Conservation (phyloP, 129 eudicot genomes). For the Artemisia annua region DNA sequence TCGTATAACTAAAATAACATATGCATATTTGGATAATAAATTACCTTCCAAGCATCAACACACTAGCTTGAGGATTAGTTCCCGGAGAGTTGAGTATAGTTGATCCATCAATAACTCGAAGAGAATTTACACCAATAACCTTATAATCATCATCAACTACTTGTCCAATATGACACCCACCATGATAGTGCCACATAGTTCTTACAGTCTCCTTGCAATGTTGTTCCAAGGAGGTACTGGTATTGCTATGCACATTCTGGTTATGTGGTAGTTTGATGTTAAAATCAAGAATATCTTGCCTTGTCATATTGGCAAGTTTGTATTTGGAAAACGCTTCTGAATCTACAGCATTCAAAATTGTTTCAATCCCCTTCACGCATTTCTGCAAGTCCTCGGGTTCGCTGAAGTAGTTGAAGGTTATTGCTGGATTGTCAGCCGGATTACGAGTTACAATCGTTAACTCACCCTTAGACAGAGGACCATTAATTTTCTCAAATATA, state of each 20-base stretch:
- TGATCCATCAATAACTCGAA: conserved; percentile 38
- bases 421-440: conserved; percentile 49
- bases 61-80: conserved; percentile 93
- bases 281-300: neutral
- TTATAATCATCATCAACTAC: conserved; percentile 71
- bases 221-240: conserved; percentile 24
- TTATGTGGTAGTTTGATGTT: conserved; percentile 52
- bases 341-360: conserved; percentile 43
- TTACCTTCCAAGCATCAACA: conserved; percentile 94
- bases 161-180: conserved; percentile 70
- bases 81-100: conserved; percentile 59
- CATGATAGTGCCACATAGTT: conserved; percentile 58
- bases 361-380: conserved; percentile 28
- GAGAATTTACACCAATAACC: conserved; percentile 69
- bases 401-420: conserved; percentile 75
- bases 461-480: conserved; percentile 49
- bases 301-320: no score
- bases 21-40: neutral
- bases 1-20: neutral
- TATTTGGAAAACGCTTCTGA: conserved; percentile 37
- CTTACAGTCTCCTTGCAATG: no score
- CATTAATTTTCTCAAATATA: no score
- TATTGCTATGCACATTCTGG: conserved; percentile 50
- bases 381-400: conserved; percentile 60
- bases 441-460: conserved; percentile 39